A percentile compares a stretch with the other conserved stretches of the same genome.
Evolutionary conservation across 148 eudicot species (phyloP).

Genomic region (Vaccinium corymbosum): DNA sequence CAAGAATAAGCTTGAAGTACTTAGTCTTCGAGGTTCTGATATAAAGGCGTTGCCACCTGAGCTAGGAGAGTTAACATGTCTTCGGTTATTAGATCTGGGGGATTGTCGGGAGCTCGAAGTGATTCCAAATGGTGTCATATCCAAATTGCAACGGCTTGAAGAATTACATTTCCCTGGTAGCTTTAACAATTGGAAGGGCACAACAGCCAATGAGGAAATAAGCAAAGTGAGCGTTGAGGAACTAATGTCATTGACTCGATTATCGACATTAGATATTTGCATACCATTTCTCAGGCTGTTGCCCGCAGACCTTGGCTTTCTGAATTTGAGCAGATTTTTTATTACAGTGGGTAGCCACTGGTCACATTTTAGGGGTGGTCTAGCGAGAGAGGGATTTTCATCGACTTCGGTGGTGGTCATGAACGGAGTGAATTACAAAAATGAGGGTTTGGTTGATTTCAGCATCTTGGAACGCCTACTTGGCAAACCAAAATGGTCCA

Average conservation of each 20-base stretch:
- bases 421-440: not conserved
- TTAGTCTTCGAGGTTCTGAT: slow-evolving; percentile 3
- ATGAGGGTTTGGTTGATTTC: not conserved
- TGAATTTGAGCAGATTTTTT: not conserved
- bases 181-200: slow-evolving; percentile 3
- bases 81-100: not conserved
- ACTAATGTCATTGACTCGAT: not conserved
- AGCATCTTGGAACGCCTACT: not conserved
- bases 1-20: slow-evolving; percentile 10
- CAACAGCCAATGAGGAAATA: not conserved
- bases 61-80: not conserved
- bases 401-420: not conserved
- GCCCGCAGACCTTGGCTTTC: not conserved
- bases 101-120: not conserved
- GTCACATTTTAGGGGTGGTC: too few species aligned
- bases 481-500: not conserved
- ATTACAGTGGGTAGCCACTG: not conserved
- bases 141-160: slow-evolving; percentile 9
- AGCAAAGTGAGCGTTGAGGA: not conserved
- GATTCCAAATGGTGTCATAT: not conserved
- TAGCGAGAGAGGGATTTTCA: not conserved
- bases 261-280: slow-evolving; percentile 5
- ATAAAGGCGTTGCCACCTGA: not conserved
- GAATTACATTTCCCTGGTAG: not conserved
- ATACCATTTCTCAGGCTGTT: not conserved